Percentiles rank a stretch among this genome's conserved stretches.
Conservation (phyloP, 2,329 filamentous ascomycete genomes). For the Dothistroma pini region DNA sequence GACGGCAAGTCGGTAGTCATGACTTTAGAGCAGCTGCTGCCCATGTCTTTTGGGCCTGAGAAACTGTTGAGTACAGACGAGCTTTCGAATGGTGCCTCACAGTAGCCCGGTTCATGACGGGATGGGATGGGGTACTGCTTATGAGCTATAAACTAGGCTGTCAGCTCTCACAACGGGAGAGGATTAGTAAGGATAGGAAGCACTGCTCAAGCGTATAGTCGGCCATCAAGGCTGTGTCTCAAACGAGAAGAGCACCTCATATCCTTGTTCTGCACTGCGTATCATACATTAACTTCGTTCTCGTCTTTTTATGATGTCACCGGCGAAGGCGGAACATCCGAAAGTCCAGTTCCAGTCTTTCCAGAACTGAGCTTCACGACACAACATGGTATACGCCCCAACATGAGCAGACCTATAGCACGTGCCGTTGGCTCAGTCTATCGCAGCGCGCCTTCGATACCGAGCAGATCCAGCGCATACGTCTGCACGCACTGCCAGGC, state of each 20-base stretch:
- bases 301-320: no score
- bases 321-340: neutral
- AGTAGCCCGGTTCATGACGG: conserved; percentile 2
- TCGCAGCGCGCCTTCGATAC: neutral
- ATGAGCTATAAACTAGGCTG: neutral
- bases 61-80: conserved; percentile 38
- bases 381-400: neutral
- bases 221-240: neutral
- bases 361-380: neutral
- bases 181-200: neutral
- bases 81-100: conserved; percentile 12
- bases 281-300: no score
- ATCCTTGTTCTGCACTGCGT: no score
- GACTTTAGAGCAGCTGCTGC: conserved; percentile 61
- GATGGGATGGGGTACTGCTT: neutral
- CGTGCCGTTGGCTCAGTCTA: neutral
- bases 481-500: neutral
- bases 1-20: conserved; percentile 68
- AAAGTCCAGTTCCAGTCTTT: neutral
- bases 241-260: no score
- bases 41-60: conserved; percentile 53
- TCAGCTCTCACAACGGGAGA: neutral
- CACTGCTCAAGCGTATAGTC: neutral
- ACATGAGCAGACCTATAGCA: neutral
- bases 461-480: neutral